Evolutionary conservation across 176 grass and related monocot species (phyloP).

Genomic region (Chrysopogon serrulatus): DNA sequence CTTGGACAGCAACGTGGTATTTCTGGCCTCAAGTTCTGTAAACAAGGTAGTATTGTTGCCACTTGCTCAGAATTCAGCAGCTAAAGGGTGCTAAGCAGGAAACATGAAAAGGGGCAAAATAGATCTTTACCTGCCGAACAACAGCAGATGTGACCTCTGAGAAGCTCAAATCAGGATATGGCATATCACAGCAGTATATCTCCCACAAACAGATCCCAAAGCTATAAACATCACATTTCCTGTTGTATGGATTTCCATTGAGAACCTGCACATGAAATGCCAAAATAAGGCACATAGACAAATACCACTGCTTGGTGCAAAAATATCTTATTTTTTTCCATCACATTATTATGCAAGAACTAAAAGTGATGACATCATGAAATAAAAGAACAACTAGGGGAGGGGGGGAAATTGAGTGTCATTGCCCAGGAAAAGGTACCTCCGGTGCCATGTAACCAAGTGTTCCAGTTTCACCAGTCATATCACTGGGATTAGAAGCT

Average conservation of each 20-base stretch:
- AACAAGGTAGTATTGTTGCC: not conserved
- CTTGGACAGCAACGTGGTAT: constrained; percentile 93
- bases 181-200: constrained; percentile 98
- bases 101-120: not conserved
- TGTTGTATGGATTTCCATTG: constrained; percentile 88
- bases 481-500: constrained; percentile 87
- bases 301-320: not conserved
- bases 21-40: constrained; percentile 90
- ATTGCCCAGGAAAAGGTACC: constrained; percentile 31
- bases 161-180: constrained; percentile 92
- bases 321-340: not conserved
- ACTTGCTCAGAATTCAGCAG: not conserved
- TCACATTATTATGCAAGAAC: not conserved
- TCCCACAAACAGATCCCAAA: constrained; percentile 94
- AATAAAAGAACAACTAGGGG: not conserved
- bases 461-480: constrained; percentile 95
- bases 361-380: not conserved
- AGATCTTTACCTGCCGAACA: constrained; percentile 73
- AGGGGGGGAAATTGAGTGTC: not conserved
- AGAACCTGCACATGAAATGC: constrained; percentile 70
- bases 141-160: constrained; percentile 87
- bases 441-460: constrained; percentile 99
- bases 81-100: not conserved
- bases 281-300: not conserved
- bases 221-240: constrained; percentile 98